Base-by-base conservation (phyloP, 257 asterid species). In the Fraxinus cuspidata region DNA sequence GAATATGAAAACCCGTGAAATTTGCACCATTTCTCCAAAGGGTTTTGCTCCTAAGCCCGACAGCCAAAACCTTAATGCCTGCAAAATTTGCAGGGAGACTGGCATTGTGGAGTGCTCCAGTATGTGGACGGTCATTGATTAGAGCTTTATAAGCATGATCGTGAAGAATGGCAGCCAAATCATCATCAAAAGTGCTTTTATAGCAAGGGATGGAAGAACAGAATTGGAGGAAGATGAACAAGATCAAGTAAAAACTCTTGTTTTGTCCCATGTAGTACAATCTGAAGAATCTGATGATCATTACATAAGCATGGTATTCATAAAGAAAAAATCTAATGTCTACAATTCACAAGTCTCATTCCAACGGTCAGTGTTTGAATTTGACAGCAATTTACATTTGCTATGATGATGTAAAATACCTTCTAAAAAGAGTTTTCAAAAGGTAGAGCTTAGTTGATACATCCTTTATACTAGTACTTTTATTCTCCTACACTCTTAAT, bases 1-100 rank as follows among this genome's bases (percentile, higher is more conserved):
- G 97, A 74, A 92, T 87, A 37, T 68, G 13, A 79, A 94, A 82
- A 34, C 80, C 80, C 6, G 92, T 89, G 84, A 92, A 87, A 65
- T 90, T 89, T 32, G 94, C 92, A 4, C 96, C 98, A 67, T 79
- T 80, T 74, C 80, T 79, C 92, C 92, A 89, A 0, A 89, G 84
- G 28, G 96, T 92, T 66, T 79, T 82, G 94, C 92, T 92, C 82
- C 97, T 83, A 71, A 94, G 86, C 25, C 91, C 87, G 3, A 90
- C 85, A 0, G 80, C 82, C 0, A 96, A 83, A 56, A 90, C 84
- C 65, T 83, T 81, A 83, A 94, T 90, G n/a, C 96, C 96, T 2
- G 97, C 86, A 8, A 90, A 87, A 79, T 74, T 85, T 13, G 86
- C 76, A 1, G 98, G 97, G 73, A 92, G 90, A 66, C 78, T 80